Evolutionary conservation across 2,329 filamentous ascomycete genomes (phyloP), one percentile per base, ranked within the genome.

Genomic region (Geoglossum cookeanum): DNA sequence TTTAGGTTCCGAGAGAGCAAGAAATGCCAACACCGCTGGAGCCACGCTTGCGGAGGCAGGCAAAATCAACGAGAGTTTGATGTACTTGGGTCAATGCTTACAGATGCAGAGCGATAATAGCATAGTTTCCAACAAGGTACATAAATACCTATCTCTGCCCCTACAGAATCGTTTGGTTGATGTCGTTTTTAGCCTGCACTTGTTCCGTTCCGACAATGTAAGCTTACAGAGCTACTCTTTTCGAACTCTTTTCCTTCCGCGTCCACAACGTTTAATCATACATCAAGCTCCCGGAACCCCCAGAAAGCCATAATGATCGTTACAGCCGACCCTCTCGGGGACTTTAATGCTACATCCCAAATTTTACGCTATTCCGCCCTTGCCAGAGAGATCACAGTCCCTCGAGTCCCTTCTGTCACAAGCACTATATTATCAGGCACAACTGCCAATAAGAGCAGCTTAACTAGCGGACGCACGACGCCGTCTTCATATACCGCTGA

Each of bases 51-150:
- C 86, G 0, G 92, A 98, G 72, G 92, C 91, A 39, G 92, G 92
- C 56, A 97, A 97, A 72, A 98, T 98, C 68, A 98, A 98, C 66
- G 90, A 96, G 69, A 94, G 87, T 66, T 73, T 98, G 66, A 98
- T 98, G 92, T 97, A 96, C 67, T 78, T 98, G 1, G 92, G 92
- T 0, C 92, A 97, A 66, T 98, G 92, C 67, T 78, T 98, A 64
- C 91, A 97, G 67, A 91, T 95, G 77, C 91, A 96, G 68, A 90
- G 85, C 59, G 87, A 91, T 63, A 77, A 83, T 35, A 82, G 83
- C 48, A 83, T 76, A 61, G 83, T 81, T 11, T 80, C 78, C 66
- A 91, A 87, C 78, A 85, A 87, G 74, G 52, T 33, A 33, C 37
- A 7, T 13, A 35, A 53, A 42, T 27, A 32, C 27, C n/a, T 1